These are phyloP conservation scores for Xylariaceae sp. DNA, from an alignment of 2,329 filamentous ascomycete species.

Conservation along the genomic window DNA sequence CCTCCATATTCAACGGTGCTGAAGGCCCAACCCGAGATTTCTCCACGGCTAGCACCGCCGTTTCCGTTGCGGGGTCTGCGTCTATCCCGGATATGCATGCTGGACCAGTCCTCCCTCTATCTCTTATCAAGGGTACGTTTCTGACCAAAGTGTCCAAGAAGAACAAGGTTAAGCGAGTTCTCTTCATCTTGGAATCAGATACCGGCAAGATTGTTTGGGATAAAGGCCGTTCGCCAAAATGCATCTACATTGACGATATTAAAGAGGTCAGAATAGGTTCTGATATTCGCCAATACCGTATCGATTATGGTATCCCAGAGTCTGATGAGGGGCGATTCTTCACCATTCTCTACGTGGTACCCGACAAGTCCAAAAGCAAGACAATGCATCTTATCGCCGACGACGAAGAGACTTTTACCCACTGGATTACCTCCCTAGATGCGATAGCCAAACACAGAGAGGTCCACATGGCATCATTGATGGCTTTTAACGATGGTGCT, in stretches of 20 bases:
- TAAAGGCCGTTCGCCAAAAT: slow-evolving; percentile 70
- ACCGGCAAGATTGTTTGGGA: slow-evolving; percentile 89
- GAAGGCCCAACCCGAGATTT: slow-evolving; percentile 43
- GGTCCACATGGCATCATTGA: slow-evolving; percentile 83
- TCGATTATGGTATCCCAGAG: slow-evolving; percentile 71
- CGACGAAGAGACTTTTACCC: slow-evolving; percentile 63
- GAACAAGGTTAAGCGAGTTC: slow-evolving; percentile 65
- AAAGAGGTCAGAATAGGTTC: slow-evolving; percentile 80
- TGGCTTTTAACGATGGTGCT: slow-evolving; percentile 78
- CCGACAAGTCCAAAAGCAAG: slow-evolving; percentile 77
- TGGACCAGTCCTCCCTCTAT: slow-evolving; percentile 70
- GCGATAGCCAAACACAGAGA: slow-evolving; percentile 81
- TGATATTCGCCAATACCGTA: slow-evolving; percentile 83
- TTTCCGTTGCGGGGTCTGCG: slow-evolving; percentile 40
- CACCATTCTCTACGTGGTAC: slow-evolving; percentile 80
- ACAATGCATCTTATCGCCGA: slow-evolving; percentile 84
- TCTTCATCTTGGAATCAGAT: slow-evolving; percentile 71
- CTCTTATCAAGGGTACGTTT: slow-evolving; percentile 72
- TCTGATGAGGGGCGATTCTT: slow-evolving; percentile 73
- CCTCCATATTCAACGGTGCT: slow-evolving; percentile 34
- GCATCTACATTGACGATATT: slow-evolving; percentile 92
- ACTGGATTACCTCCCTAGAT: slow-evolving; percentile 83
- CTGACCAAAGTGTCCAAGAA: slow-evolving; percentile 86
- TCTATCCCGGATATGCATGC: slow-evolving; percentile 38
- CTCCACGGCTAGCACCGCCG: slow-evolving; percentile 43